Percentiles rank a stretch among this genome's conserved stretches.
Conservation (phyloP, 495 filamentous ascomycete species). For the Penicillium odoratum region DNA sequence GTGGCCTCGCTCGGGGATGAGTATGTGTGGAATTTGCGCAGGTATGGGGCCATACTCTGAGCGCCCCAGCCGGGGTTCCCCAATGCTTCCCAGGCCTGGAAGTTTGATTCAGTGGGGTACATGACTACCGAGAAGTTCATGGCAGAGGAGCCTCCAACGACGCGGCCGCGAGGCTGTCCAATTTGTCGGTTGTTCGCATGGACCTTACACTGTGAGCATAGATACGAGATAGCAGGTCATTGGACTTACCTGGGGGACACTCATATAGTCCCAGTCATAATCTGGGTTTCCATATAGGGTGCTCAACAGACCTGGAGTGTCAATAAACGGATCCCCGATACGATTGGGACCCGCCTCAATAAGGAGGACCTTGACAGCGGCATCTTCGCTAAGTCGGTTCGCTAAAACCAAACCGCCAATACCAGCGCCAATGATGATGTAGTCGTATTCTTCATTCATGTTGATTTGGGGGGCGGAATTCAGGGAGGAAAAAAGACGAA, state of each 20-base stretch:
- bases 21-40: conserved; percentile 26
- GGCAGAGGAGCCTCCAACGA: conserved; percentile 56
- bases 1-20: conserved; percentile 16
- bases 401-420: conserved; percentile 50
- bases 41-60: conserved; percentile 48
- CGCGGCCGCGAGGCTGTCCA: conserved; percentile 46
- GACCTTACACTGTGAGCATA: conserved; percentile 7
- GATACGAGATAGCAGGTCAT: background rate
- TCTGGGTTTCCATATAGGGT: conserved; percentile 45
- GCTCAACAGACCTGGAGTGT: conserved; percentile 42
- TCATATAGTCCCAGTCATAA: conserved; percentile 57
- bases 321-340: conserved; percentile 41
- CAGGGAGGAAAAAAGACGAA: background rate
- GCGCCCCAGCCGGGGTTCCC: conserved; percentile 54
- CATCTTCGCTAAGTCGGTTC: conserved; percentile 45
- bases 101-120: conserved; percentile 29
- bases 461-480: background rate
- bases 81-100: conserved; percentile 51
- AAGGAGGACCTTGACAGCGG: conserved; percentile 43
- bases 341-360: conserved; percentile 54
- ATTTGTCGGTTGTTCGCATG: conserved; percentile 25
- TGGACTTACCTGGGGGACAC: conserved; percentile 46
- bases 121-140: conserved; percentile 42
- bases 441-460: conserved; percentile 28
- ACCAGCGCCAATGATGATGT: conserved; percentile 44